Conservation (phyloP, 371 early-diverging fungal genomes). For the Funneliformis caledonium region DNA sequence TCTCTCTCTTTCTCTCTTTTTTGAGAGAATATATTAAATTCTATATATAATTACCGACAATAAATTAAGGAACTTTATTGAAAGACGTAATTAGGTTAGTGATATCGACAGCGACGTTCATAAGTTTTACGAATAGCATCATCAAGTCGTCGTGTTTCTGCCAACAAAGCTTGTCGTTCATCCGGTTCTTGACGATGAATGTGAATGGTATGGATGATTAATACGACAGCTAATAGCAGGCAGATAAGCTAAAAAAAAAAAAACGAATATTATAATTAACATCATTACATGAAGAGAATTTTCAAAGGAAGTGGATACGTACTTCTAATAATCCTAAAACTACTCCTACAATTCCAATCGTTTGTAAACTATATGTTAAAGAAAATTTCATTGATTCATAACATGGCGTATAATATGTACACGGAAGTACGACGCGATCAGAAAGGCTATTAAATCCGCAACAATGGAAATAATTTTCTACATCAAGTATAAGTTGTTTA, state of each 20-base stretch:
- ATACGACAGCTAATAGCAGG: neutral
- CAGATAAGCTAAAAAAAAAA: neutral
- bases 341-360: neutral
- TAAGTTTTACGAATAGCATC: conserved; percentile 4
- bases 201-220: neutral
- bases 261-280: neutral
- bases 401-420: neutral
- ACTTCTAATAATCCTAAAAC: conserved; percentile 4
- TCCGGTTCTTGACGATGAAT: neutral
- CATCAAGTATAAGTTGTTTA: neutral
- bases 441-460: neutral
- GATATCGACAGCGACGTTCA: neutral
- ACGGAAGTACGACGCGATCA: neutral
- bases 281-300: neutral
- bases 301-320: neutral
- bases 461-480: conserved; percentile 9
- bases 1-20: no score
- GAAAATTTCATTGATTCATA: neutral
- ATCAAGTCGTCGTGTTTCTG: neutral
- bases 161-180: conserved; percentile 5
- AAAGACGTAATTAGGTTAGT: neutral
- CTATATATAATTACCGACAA: no score
- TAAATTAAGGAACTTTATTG: no score
- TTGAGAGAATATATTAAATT: no score
- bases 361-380: neutral